phyloP scores from a whole-genome alignment of 2,329 filamentous ascomycete species.

The Aspergillus sp. region DNA sequence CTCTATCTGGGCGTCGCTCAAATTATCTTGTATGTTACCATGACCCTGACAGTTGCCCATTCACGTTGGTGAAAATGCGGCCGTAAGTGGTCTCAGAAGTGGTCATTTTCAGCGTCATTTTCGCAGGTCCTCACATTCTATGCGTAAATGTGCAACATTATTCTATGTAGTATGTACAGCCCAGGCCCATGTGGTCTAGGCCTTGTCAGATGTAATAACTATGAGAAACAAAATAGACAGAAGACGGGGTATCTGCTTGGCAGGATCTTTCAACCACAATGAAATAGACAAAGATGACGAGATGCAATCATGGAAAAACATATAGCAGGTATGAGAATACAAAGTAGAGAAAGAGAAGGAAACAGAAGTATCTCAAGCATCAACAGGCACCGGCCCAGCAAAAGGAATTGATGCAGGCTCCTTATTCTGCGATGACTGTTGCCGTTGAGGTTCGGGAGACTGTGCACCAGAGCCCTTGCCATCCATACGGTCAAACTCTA shows the following conservation, averaged over 20 bases:
- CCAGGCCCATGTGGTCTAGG: not conserved
- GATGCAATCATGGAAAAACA: not conserved
- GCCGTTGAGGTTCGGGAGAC: slow-evolving; percentile 24
- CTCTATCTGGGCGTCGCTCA: no score
- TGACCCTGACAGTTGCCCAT: no score
- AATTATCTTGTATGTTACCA: no score
- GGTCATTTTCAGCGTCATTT: no score
- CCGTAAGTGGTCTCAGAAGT: no score
- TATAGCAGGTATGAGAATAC: not conserved
- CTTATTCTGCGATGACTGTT: slow-evolving; percentile 16
- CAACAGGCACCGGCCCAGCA: slow-evolving; percentile 26
- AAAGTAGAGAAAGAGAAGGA: not conserved
- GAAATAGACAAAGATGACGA: not conserved
- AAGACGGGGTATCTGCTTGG: slow-evolving; percentile 30
- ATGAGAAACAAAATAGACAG: slow-evolving; percentile 3
- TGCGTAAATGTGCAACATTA: no score
- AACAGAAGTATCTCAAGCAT: slow-evolving; percentile 15
- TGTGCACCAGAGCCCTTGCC: slow-evolving; percentile 24
- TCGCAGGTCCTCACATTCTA: no score
- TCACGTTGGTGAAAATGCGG: no score
- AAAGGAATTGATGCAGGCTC: slow-evolving; percentile 18
- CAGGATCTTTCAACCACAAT: slow-evolving; percentile 6
- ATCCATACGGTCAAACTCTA: slow-evolving; percentile 39
- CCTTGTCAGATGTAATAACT: not conserved
- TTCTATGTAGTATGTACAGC: not conserved